Evolutionary conservation across 1,284 basidiomycete genomes (phyloP), one percentile per base, ranked within the genome.

Genomic region (Trichosporon sp.): DNA sequence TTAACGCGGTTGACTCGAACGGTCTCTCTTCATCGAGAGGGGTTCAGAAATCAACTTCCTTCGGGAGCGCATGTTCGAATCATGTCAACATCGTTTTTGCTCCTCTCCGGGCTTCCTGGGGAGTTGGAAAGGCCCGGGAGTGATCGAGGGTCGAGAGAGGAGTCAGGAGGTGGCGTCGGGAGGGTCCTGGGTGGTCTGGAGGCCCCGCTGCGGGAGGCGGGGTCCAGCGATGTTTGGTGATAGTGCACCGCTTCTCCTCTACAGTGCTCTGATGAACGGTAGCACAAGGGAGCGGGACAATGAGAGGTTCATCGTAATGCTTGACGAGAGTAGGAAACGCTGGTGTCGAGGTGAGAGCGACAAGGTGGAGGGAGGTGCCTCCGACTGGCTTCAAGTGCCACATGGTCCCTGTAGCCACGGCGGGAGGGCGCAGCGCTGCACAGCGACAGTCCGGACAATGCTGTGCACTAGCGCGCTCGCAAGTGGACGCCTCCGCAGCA

Each of bases 1-100:
- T 51, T 51, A 51, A 51, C 47, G 47, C 47, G 47, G 47, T 51
- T 51, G 47, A 51, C 47, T 51, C 47, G 47, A 51, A 51, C 23
- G 47, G 47, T 51, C 23, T 51, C 47, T 11, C 6, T 51, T 34
- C 34, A 6, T 34, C 12, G 8, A 21, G 23, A 51, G 47, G 23
- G 47, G 9, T 51, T 51, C 47, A 2, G 47, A 2, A 51, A 51
- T 51, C 47, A 51, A 51, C 47, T 51, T 51, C 47, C 47, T 51
- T 51, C 47, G 47, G 47, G 47, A 51, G 47, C 47, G 47, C 47
- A 51, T 51, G 47, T 51, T 51, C 47, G 47, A 51, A 51, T 51
- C 47, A 51, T 51, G 47, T 51, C 47, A 51, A 51, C 47, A 13
- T 51, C 47, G 47, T 51, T 51, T 51, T 51, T 51, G 47, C 21